Evolutionary conservation across 208 protist genomes (phyloP).

Genomic region (Trypanosoma caninum): DNA sequence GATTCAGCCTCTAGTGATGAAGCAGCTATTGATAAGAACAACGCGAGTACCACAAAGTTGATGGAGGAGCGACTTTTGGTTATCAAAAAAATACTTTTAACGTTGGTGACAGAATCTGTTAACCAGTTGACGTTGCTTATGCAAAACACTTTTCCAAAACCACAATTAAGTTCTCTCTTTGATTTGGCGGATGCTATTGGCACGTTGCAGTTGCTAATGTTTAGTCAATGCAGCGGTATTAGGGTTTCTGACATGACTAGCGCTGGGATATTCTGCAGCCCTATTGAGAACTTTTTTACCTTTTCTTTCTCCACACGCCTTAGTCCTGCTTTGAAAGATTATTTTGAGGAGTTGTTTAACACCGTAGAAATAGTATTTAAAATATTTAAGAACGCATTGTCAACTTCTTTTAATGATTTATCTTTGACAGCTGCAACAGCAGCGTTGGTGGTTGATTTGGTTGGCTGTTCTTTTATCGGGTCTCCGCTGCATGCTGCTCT

Average conservation of each 20-base stretch:
- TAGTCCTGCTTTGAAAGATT: conserved; percentile 11
- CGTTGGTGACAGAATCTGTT: conserved; percentile 20
- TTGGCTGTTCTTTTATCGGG: conserved; percentile 39
- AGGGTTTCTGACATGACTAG: neutral
- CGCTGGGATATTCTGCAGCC: neutral
- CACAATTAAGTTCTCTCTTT: conserved; percentile 15
- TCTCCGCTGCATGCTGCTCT: conserved; percentile 64
- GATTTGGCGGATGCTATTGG: conserved; percentile 54
- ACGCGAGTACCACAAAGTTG: neutral
- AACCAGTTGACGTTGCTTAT: conserved; percentile 10
- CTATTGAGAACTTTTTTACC: conserved; percentile 10
- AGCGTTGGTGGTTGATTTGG: conserved; percentile 14
- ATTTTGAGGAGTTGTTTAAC: conserved; percentile 25
- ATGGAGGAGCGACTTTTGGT: conserved; percentile 5
- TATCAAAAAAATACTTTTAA: conserved; percentile 24
- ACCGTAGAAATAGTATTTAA: conserved; percentile 15
- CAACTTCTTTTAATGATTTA: no score
- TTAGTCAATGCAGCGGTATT: conserved; percentile 39
- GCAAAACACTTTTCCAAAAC: conserved; percentile 11
- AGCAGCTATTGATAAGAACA: neutral
- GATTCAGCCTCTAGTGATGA: neutral
- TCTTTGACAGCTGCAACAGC: no score
- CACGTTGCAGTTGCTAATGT: conserved; percentile 64
- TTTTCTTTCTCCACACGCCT: conserved; percentile 1
- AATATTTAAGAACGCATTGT: neutral